Conservation (phyloP, 108 stramenopile species). For the Asterionellopsis glacialis region DNA sequence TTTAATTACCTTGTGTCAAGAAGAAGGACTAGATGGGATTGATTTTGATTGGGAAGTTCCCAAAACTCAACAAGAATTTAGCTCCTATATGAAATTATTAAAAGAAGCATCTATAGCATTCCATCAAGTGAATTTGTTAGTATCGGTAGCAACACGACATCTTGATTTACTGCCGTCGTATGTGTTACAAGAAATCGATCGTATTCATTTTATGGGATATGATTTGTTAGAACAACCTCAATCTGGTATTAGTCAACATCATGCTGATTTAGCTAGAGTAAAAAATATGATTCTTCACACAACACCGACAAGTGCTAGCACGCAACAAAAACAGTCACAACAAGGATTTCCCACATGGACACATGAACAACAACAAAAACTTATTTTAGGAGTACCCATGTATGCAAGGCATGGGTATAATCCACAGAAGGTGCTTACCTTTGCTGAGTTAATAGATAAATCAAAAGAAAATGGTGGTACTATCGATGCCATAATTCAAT, state of each 20-base stretch:
- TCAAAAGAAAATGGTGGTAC: conserved; percentile 4
- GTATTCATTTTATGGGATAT: conserved; percentile 70
- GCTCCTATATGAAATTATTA: conserved; percentile 29
- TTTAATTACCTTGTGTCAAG: conserved; percentile 7
- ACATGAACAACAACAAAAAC: conserved; percentile 23
- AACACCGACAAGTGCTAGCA: too few species aligned
- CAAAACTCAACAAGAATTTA: conserved; percentile 25
- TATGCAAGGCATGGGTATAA: conserved; percentile 48
- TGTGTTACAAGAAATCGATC: conserved; percentile 39
- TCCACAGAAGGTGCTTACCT: conserved; percentile 48
- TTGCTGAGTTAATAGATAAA: conserved; percentile 56
- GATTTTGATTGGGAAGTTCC: conserved; percentile 46
- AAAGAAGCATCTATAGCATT: conserved; percentile 12
- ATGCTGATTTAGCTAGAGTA: background rate
- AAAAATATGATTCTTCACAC: too few species aligned
- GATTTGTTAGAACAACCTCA: conserved; percentile 35
- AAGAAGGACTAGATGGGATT: conserved; percentile 37
- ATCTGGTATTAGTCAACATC: background rate
- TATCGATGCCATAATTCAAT: conserved; percentile 4
- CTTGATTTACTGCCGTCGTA: conserved; percentile 12
- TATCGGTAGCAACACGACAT: conserved; percentile 8
- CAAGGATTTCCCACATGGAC: background rate
- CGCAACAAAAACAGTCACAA: too few species aligned
- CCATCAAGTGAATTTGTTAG: background rate
- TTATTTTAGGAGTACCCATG: conserved; percentile 68